Conservation (phyloP, 2,329 filamentous ascomycete species). For the Aspergillus spinulosporus region DNA sequence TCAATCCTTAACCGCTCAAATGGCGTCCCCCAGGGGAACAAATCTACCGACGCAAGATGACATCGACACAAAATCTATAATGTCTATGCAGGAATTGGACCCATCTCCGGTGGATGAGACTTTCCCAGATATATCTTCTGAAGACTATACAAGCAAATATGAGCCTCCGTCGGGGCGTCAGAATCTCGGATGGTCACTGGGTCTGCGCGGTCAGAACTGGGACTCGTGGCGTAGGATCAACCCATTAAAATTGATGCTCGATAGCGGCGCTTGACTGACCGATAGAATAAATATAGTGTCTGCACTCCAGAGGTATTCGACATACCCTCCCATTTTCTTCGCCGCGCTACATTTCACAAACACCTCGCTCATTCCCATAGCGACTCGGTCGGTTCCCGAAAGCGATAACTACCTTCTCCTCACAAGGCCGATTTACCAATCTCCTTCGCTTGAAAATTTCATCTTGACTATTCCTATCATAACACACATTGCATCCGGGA, state of each 20-base stretch:
- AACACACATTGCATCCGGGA: constrained; percentile 73
- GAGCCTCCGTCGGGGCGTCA: constrained; percentile 12
- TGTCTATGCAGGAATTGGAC: constrained; percentile 74
- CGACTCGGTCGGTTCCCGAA: constrained; percentile 69
- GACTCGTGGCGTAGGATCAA: constrained; percentile 69
- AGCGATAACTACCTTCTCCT: constrained; percentile 87
- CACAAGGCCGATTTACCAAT: constrained; percentile 89
- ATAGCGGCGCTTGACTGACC: not conserved
- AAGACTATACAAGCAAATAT: constrained; percentile 44
- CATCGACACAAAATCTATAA: constrained; percentile 49
- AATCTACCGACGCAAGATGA: constrained; percentile 27
- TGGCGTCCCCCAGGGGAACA: constrained; percentile 17
- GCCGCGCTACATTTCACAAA: constrained; percentile 75
- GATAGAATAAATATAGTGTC: constrained; percentile 53
- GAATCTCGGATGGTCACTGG: constrained; percentile 36
- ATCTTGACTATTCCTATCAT: constrained; percentile 73
- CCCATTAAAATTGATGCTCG: not conserved
- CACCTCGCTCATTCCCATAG: constrained; percentile 75
- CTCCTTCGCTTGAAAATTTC: constrained; percentile 73
- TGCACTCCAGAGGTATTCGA: constrained; percentile 82
- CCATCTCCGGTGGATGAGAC: constrained; percentile 73
- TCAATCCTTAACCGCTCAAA: constrained; percentile 10
- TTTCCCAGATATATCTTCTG: constrained; percentile 50
- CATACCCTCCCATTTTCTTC: constrained; percentile 79
- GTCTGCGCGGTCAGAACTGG: constrained; percentile 68